These are phyloP conservation scores for Ceratobasidium sp. DNA, from an alignment of 1,284 basidiomycete species.

Conservation along the genomic window DNA sequence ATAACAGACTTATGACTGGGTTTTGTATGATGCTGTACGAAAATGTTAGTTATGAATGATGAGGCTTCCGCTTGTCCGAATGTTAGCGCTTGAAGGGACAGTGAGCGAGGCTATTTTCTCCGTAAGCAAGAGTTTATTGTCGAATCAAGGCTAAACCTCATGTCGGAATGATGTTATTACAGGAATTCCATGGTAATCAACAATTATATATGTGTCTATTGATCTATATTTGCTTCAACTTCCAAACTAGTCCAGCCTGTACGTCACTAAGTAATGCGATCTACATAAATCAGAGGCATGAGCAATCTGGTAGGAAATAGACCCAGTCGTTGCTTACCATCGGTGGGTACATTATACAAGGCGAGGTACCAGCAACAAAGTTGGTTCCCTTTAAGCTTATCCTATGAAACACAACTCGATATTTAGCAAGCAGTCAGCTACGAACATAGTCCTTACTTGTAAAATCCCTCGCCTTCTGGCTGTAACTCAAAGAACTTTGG, in stretches of 20 bases:
- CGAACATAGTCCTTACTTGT: background rate
- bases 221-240: conserved; percentile 13
- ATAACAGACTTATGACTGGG: background rate
- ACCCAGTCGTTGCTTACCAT: background rate
- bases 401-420: background rate
- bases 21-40: background rate
- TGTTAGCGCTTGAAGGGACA: no score
- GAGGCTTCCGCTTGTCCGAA: background rate
- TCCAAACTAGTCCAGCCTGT: background rate
- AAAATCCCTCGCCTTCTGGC: background rate
- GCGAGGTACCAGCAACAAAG: background rate
- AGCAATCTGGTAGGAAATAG: background rate
- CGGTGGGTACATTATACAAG: conserved; percentile 36
- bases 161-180: no score
- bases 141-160: no score
- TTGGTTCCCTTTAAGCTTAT: conserved; percentile 5
- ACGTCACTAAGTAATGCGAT: conserved; percentile 19
- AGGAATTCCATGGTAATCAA: no score
- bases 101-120: no score
- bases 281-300: background rate
- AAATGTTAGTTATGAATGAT: background rate
- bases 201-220: background rate
- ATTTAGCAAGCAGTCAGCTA: background rate
- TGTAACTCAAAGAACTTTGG: conserved; percentile 21
- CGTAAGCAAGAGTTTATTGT: no score